phyloP scores from a whole-genome alignment of 2,329 filamentous ascomycete species.

The Rhinocladiella mackenziei region DNA sequence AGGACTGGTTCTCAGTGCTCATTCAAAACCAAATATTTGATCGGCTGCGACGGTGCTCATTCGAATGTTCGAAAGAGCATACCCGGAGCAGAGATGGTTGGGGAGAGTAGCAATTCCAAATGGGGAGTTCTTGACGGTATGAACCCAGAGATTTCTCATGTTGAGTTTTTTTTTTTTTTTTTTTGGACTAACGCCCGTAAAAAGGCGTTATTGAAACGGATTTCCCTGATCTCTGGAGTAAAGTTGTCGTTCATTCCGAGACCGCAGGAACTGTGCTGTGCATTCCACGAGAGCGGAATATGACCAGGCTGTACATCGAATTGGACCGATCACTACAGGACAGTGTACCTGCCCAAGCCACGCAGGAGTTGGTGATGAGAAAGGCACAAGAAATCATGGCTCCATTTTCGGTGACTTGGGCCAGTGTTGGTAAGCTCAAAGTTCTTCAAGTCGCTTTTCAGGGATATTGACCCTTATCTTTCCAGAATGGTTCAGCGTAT shows the following conservation, averaged over 20 bases:
- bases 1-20: slow-evolving; percentile 38
- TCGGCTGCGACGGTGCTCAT: slow-evolving; percentile 70
- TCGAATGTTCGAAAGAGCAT: slow-evolving; percentile 66
- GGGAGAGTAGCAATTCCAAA: slow-evolving; percentile 52
- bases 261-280: slow-evolving; percentile 67
- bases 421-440: slow-evolving; percentile 36
- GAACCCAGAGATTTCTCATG: too few species aligned
- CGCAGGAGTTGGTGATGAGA: slow-evolving; percentile 67
- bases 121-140: slow-evolving; percentile 72
- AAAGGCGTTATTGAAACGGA: slow-evolving; percentile 56
- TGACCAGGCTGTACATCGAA: slow-evolving; percentile 60
- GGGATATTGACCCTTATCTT: background rate
- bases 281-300: slow-evolving; percentile 67
- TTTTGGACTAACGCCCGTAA: too few species aligned
- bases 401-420: slow-evolving; percentile 46
- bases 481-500: slow-evolving; percentile 50
- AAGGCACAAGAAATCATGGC: slow-evolving; percentile 41
- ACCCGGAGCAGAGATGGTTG: slow-evolving; percentile 46
- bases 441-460: too few species aligned
- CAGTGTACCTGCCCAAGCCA: slow-evolving; percentile 31
- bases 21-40: slow-evolving; percentile 59
- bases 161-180: too few species aligned
- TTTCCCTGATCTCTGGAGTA: slow-evolving; percentile 72
- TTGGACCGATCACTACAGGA: slow-evolving; percentile 33
- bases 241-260: slow-evolving; percentile 65